phyloP scores from a whole-genome alignment of 192 early-diverging fungal genomes.

The Backusella parvicylindrica region DNA sequence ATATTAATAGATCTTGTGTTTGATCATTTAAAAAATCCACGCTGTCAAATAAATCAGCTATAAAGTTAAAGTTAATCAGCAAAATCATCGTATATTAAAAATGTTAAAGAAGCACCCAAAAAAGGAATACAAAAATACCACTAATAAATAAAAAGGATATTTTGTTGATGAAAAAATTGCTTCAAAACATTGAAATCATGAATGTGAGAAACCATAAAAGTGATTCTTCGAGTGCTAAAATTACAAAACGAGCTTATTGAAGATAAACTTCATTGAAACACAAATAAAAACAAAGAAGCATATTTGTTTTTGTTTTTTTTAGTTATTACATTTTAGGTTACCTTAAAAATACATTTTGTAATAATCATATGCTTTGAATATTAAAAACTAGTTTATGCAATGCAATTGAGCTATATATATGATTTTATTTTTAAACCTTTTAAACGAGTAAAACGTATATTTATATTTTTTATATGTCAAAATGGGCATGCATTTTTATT shows the following conservation, averaged over 20 bases:
- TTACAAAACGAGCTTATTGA: not conserved
- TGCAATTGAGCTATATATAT: not conserved
- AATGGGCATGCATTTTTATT: constrained; percentile 3
- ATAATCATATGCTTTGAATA: not conserved
- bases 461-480: not conserved
- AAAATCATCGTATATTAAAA: not conserved
- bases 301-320: not conserved
- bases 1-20: not conserved
- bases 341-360: not conserved
- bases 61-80: not conserved
- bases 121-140: not conserved
- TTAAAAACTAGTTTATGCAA: not conserved
- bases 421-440: too few species aligned
- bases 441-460: not conserved
- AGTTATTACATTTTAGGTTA: not conserved
- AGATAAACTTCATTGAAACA: not conserved
- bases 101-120: not conserved
- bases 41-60: not conserved
- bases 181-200: not conserved
- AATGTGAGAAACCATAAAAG: not conserved
- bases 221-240: not conserved
- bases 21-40: not conserved
- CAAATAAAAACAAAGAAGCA: not conserved
- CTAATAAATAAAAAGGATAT: not conserved
- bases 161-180: not conserved